Evolutionary conservation across 768 basidiomycete genomes (phyloP).

Genomic region (Amanita exitialis): DNA sequence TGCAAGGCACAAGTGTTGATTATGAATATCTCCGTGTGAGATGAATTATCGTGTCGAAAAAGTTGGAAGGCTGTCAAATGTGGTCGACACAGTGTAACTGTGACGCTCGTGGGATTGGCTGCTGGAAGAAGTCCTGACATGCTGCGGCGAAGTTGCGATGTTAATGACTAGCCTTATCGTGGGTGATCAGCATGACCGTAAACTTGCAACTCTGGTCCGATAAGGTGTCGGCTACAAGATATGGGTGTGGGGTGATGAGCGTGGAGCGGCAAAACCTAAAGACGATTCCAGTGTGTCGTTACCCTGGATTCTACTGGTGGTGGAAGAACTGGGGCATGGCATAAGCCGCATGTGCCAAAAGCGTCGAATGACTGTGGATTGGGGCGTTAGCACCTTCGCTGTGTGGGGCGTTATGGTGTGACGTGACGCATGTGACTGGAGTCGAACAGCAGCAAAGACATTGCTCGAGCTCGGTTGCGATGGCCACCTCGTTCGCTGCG

Average conservation of each 20-base stretch:
- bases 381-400: no score
- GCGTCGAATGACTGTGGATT: no score
- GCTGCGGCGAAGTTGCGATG: background rate
- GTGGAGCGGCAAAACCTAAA: background rate
- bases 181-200: background rate
- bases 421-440: background rate
- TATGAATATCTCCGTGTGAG: no score
- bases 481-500: slow-evolving; percentile 66
- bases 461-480: slow-evolving; percentile 15
- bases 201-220: background rate
- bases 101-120: background rate
- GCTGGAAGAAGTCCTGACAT: background rate
- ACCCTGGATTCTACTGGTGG: background rate
- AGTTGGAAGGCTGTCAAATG: background rate
- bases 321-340: no score
- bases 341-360: no score
- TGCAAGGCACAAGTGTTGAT: background rate
- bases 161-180: no score
- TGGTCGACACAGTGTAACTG: background rate
- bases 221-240: background rate
- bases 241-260: background rate
- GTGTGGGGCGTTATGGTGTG: no score
- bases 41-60: background rate
- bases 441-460: background rate
- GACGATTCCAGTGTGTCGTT: background rate